Base-by-base conservation (phyloP, 2,329 filamentous ascomycete species). In the Sphaerostilbella broomeana region DNA sequence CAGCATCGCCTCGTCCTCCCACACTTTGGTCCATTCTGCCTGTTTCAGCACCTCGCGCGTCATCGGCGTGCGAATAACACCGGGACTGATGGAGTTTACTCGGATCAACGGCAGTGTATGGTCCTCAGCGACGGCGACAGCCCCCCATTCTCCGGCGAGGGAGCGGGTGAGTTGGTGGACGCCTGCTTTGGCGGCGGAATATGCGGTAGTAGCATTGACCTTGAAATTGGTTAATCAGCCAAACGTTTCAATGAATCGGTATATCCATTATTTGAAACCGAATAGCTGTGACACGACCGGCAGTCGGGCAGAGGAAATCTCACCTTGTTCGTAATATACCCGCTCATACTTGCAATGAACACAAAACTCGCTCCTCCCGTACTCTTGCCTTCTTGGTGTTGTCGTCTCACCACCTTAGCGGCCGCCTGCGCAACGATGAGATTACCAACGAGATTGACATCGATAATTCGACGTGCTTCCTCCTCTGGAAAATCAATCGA, bases 121-220 rank as follows among this genome's bases (percentile, higher is more conserved):
- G 55, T 47, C 50, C 56, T 38, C 45, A 50, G 27, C 62, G 59
- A 19, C 60, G 61, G 34, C 61, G 4, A 27, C n/a, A 16, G 16
- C 34, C 4, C 39, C 69, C 71, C 64, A 75, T 53, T 76, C 73
- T 47, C 70, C 70, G 0, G 73, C 69, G 19, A 76, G 55, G 8
- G 62, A 70, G 17, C 70, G 63, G 2, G 61, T 59, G 2, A 76
- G 60, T 49, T 76, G 71, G 28, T 71, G 65, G 3, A 76, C 66
- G 0, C 68, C 72, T 0, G 71, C 65, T 55, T 77, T 77, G 42
- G 68, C 73, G 1, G 69, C 62, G 50, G 75, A 75, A 56, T 77
- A 77, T 0, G 60, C 64, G 5, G 65, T 56, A 4, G 60, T 66
- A 17, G 26, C 68, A 3, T 27, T 57, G 2, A 61, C 62, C 58